These are phyloP conservation scores for Candida sp. DNA, from an alignment of 1,139 yeast genomes.

Conservation along the genomic window DNA sequence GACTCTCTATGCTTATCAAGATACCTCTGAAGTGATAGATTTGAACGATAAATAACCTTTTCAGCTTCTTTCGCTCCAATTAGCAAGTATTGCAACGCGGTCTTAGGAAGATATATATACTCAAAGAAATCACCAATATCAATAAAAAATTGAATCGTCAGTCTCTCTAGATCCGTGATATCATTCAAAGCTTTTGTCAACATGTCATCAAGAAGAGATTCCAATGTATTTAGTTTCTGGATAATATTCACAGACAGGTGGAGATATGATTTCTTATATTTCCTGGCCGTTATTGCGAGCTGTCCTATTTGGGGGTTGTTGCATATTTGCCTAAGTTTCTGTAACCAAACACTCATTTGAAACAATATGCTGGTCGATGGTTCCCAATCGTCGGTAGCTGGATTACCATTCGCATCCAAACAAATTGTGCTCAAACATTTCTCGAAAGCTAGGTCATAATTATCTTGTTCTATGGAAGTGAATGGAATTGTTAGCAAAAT, in stretches of 20 bases:
- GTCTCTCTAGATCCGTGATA: conserved; percentile 47
- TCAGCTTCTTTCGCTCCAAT: conserved; percentile 35
- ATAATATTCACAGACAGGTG: conserved; percentile 10
- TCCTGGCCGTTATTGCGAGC: conserved; percentile 24
- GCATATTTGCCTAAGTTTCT: conserved; percentile 70
- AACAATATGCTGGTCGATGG: conserved; percentile 38
- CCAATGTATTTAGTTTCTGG: conserved; percentile 55
- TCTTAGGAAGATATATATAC: conserved; percentile 43
- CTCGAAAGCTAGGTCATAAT: conserved; percentile 63
- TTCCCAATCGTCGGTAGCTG: conserved; percentile 49
- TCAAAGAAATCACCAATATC: conserved; percentile 68
- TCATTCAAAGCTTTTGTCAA: conserved; percentile 49
- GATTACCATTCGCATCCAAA: conserved; percentile 55
- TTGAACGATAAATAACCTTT: conserved; percentile 19
- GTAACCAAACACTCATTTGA: conserved; percentile 64
- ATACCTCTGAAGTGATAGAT: conserved; percentile 14
- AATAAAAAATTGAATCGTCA: conserved; percentile 36
- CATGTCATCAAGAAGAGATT: conserved; percentile 65
- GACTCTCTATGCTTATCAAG: conserved; percentile 12
- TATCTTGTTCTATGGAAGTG: conserved; percentile 78
- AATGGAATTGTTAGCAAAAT: conserved; percentile 69
- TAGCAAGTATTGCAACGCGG: conserved; percentile 45
- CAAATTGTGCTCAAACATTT: conserved; percentile 64
- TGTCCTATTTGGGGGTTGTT: conserved; percentile 76
- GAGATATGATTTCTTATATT: conserved; percentile 18